phyloP scores from a whole-genome alignment of 1,284 basidiomycete genomes.

The Phellopilus nigrolimitatus region DNA sequence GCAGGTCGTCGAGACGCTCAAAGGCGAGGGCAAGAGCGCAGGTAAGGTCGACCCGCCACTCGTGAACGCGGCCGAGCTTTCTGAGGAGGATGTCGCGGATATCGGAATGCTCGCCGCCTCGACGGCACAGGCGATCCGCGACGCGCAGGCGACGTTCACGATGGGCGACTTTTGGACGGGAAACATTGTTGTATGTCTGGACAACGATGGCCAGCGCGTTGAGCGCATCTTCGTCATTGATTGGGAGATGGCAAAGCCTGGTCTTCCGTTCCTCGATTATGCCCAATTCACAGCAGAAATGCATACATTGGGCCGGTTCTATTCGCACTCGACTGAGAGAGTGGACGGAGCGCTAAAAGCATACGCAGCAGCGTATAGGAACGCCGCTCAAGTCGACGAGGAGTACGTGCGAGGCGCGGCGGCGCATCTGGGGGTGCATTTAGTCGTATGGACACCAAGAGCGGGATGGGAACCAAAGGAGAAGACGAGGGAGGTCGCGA shows the following conservation, averaged over 20 bases:
- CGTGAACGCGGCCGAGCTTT: slow-evolving; percentile 32
- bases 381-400: slow-evolving; percentile 21
- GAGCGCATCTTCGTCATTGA: slow-evolving; percentile 45
- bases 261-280: slow-evolving; percentile 47
- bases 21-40: slow-evolving; percentile 30
- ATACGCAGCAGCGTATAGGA: slow-evolving; percentile 42
- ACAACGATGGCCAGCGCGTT: slow-evolving; percentile 15
- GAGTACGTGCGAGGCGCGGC: slow-evolving; percentile 30
- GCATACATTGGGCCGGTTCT: slow-evolving; percentile 41
- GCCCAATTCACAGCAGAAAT: slow-evolving; percentile 60
- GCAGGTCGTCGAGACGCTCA: slow-evolving; percentile 41
- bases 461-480: slow-evolving; percentile 41
- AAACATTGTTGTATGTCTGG: slow-evolving; percentile 44
- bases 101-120: slow-evolving; percentile 34
- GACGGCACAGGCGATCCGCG: slow-evolving; percentile 34
- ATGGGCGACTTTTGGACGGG: slow-evolving; percentile 70
- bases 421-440: slow-evolving; percentile 46
- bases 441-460: slow-evolving; percentile 41
- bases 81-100: slow-evolving; percentile 33
- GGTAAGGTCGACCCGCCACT: slow-evolving; percentile 39
- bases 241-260: slow-evolving; percentile 54
- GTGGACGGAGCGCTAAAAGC: slow-evolving; percentile 30
- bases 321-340: slow-evolving; percentile 32
- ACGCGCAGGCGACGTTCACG: slow-evolving; percentile 29
- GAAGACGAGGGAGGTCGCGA: slow-evolving; percentile 41